Base-by-base conservation (phyloP, 2,329 filamentous ascomycete genomes). In the Fusarium sp. region DNA sequence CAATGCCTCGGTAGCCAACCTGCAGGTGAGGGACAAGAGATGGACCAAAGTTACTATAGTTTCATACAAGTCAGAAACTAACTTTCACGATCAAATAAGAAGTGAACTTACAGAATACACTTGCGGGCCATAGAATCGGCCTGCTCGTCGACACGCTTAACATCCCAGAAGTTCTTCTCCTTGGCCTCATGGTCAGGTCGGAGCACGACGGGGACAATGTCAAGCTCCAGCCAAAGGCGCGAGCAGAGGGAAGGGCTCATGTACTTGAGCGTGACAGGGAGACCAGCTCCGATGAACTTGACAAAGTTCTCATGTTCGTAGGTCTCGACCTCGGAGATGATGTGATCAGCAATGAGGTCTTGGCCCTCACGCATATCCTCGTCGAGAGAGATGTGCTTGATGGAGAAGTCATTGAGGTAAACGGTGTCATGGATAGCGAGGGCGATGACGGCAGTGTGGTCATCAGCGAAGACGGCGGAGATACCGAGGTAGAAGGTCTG, bases 41-140 rank as follows among this genome's bases (percentile, higher is more conserved):
- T 1, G 93, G 93, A 1, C 92, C 92, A 73, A 94, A 95, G 71
- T 90, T 84, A 77, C 90, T 92, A 59, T n/a, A 46, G 6, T 31
- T 34, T 2, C 15, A 16, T 43, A 12, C 30, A 23, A 16, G 34
- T 66, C 15, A 64, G 44, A 52, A 16, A 13, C 18, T 1, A 4
- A 39, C 34, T 37, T 54, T 46, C 10, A 28, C n/a, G 46, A 54
- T 30, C 44, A 28, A 7, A 44, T 62, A 56, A 16, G 44, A 1
- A 10, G 47, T 23, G 18, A 23, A 55, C 87, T 79, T 80, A 92
- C 90, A 90, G 88, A 66, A 94, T 86, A 77, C 91, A 94, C 82
- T 94, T 95, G 66, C 93, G 86, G 2, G 91, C 91, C 88, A 95
- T 92, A 1, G 91, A 92, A 76, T 95, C 93, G 2, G 93, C 92